Percentiles rank a stretch among this genome's conserved stretches.
Conservation (phyloP, 768 basidiomycete species). For the Agaricus blazei region DNA sequence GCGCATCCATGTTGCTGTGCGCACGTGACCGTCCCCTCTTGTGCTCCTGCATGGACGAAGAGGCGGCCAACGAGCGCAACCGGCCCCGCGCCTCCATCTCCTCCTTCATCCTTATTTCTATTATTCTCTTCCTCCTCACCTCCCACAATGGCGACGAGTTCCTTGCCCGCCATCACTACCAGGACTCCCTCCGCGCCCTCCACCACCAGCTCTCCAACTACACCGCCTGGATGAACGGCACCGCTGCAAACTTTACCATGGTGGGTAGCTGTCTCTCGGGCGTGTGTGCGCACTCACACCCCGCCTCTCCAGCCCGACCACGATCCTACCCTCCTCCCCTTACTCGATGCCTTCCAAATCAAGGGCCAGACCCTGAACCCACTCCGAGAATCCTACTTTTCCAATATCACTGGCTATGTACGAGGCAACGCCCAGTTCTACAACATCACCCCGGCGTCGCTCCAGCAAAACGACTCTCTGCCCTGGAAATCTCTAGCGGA, state of each 20-base stretch:
- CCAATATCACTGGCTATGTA: constrained; percentile 77
- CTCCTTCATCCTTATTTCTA: constrained; percentile 67
- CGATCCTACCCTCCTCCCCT: constrained; percentile 35
- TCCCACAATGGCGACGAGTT: constrained; percentile 70
- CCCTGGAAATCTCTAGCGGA: constrained; percentile 51
- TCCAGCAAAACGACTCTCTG: constrained; percentile 31
- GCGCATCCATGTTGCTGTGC: constrained; percentile 19
- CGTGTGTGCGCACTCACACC: constrained; percentile 18
- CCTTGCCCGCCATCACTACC: constrained; percentile 56
- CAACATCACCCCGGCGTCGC: constrained; percentile 54
- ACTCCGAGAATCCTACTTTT: constrained; percentile 52
- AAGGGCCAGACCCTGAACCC: constrained; percentile 41
- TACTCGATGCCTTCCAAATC: constrained; percentile 47
- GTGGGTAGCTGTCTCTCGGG: constrained; percentile 31
- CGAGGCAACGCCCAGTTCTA: constrained; percentile 56
- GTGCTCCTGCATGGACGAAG: constrained; percentile 29
- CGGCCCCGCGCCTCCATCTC: constrained; percentile 56
- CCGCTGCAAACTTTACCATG: constrained; percentile 57
- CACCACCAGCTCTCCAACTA: constrained; percentile 65
- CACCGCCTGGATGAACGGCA: constrained; percentile 71
- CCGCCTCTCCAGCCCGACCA: constrained; percentile 37
- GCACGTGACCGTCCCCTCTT: too few species aligned
- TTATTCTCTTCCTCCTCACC: constrained; percentile 76
- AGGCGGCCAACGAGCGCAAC: constrained; percentile 24
- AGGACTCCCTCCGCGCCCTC: constrained; percentile 56